phyloP scores from a whole-genome alignment of 1,284 basidiomycete genomes.

The Trametes sp. region DNA sequence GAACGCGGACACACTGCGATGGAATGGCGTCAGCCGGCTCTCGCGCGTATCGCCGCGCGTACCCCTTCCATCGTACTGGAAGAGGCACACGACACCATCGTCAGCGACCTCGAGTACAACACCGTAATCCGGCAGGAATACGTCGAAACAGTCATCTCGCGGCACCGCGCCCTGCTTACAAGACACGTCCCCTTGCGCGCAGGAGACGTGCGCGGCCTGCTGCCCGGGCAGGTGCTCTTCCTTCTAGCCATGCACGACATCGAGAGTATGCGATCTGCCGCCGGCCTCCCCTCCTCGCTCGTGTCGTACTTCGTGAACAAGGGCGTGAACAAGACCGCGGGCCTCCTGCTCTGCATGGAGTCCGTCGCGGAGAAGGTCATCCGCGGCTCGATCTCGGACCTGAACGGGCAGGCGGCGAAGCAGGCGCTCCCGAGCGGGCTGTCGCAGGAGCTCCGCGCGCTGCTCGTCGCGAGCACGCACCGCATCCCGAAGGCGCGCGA shows the following conservation, averaged over 20 bases:
- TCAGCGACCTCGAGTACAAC: constrained; percentile 94
- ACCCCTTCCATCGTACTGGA: constrained; percentile 90
- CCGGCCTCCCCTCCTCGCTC: constrained; percentile 84
- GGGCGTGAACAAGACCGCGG: constrained; percentile 77
- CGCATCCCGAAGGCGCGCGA: constrained; percentile 84
- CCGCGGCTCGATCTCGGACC: constrained; percentile 71
- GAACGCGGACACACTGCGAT: constrained; percentile 66
- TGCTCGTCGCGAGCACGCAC: constrained; percentile 87
- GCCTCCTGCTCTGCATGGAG: constrained; percentile 81
- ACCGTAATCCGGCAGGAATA: constrained; percentile 92
- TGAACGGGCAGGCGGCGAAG: constrained; percentile 78
- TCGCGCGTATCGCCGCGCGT: constrained; percentile 86
- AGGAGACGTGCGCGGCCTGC: constrained; percentile 79
- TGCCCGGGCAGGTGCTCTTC: constrained; percentile 88
- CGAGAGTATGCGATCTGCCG: constrained; percentile 86
- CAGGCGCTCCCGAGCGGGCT: constrained; percentile 83
- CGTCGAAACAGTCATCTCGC: constrained; percentile 74
- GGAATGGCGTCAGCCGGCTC: constrained; percentile 79
- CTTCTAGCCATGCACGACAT: constrained; percentile 89
- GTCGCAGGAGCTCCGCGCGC: constrained; percentile 76
- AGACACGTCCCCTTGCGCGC: constrained; percentile 76
- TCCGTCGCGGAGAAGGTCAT: constrained; percentile 90
- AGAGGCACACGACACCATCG: constrained; percentile 84
- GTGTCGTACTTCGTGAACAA: constrained; percentile 92
- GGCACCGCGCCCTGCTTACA: constrained; percentile 70